Evolutionary conservation across 1,284 basidiomycete genomes (phyloP), one percentile per base, ranked within the genome.

Genomic region (Cryptococcus deneoformans): DNA sequence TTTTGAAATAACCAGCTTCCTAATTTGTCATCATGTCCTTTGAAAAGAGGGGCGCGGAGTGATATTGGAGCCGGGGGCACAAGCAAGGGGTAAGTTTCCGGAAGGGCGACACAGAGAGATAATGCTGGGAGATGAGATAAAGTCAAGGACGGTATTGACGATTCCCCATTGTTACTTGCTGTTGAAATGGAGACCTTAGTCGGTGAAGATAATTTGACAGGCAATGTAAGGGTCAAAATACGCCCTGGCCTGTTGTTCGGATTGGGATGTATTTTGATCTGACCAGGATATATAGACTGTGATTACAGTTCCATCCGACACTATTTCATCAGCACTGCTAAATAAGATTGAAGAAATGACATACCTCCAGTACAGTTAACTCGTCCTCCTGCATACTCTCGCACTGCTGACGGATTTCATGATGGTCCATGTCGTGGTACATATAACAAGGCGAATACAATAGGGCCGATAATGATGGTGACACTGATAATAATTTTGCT

Each of bases 221-320:
- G 65, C n/a, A 75, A 57, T 5, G 57, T 52, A 3, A 72, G 51
- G 4, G 42, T 56, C 29, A 71, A 51, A 1, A 66, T 14, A 14
- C 55, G 55, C 43, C 64, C 61, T 3, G 62, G 54, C 37, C 61
- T 64, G 34, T 47, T 35, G 10, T 29, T 8, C 0, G 59, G 58
- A 42, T 61, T 60, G 1, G 62, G 53, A 14, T 59, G 64, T n/a
- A 62, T 24, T 8, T 35, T 29, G 35, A 68, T 53, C 11, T 57
- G 61, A 2, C 54, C 59, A 2, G 68, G 68, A 56, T 75, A 73
- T 46, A 75, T 72, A 6, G 72, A 67, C 72, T 73, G 52, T 36
- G 29, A 29, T 29, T 29, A 29, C 29, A 29, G 29, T 29, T 29
- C 4, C 29, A 4, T 29, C 29, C 29, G 29, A 29, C 29, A 29